Conservation (phyloP, 2,329 filamentous ascomycete species). For the Hypoxylon sp. region DNA sequence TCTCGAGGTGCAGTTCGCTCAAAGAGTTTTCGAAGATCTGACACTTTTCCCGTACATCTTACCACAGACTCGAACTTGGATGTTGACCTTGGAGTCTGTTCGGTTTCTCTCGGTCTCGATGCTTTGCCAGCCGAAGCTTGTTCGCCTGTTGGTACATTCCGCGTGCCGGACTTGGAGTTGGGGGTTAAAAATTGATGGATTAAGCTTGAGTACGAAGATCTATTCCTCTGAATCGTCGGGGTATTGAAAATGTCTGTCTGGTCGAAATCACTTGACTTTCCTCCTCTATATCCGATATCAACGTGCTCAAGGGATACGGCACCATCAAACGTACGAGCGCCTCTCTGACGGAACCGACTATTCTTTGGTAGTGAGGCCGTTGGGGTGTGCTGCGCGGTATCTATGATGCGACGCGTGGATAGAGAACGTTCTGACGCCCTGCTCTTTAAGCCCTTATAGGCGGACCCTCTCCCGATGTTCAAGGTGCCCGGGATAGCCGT, state of each 20-base stretch:
- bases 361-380: constrained; percentile 19
- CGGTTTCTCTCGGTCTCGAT: background rate
- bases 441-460: constrained; percentile 2
- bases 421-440: constrained; percentile 13
- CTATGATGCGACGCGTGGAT: background rate
- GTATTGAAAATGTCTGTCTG: background rate
- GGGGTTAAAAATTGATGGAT: constrained; percentile 6
- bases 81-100: constrained; percentile 4
- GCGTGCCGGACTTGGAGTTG: background rate
- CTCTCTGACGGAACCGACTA: constrained; percentile 20
- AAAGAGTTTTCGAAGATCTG: constrained; percentile 45
- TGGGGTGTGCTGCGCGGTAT: background rate
- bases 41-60: constrained; percentile 40
- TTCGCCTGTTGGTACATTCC: background rate
- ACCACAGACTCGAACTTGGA: constrained; percentile 11
- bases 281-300: background rate
- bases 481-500: background rate
- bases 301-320: constrained; percentile 3
- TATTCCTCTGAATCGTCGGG: constrained; percentile 2
- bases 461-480: background rate
- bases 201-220: background rate
- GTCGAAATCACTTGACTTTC: background rate
- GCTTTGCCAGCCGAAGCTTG: background rate
- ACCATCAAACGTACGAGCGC: constrained; percentile 17
- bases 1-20: constrained; percentile 35